Evolutionary conservation across 352 stramenopile genomes (phyloP), one percentile per base, ranked within the genome.

Genomic region (Phytophthora hibernalis): DNA sequence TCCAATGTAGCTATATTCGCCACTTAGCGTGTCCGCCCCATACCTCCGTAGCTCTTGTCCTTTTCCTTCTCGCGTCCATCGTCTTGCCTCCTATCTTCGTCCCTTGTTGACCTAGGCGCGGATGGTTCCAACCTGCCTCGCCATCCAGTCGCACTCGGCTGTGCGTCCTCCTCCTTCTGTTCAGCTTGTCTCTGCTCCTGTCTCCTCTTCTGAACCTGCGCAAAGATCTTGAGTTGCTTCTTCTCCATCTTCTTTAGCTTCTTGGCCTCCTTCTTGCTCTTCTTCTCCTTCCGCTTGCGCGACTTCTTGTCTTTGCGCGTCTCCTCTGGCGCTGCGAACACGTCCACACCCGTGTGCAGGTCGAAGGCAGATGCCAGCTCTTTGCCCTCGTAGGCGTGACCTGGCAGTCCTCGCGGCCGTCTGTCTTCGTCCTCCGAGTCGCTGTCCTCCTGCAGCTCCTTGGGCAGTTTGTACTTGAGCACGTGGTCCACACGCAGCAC

Each of bases 401-500:
- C 91, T 0, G 91, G 91, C 54, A 88, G 61, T 9, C 86, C 86
- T 10, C 84, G 69, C 54, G 44, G 68, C 24, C 61, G 68, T 35
- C 73, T 28, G 18, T 61, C 16, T 4, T 82, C 74, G 15, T 80
- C 73, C 61, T 83, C 70, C 20, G 70, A 79, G 52, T 90, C 83
- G 55, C 96, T 90, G 44, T 87, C 79, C 45, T 95, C 83, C 48
- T 93, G 92, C 16, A 97, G 76, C 56, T 96, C 87, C 64, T 96
- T 96, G 30, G 97, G 97, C 62, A 99, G 82, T 57, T 97, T 92
- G 90, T 99, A 99, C 66, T 98, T 97, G 60, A 99, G 94, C 42
- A 98, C 93, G 79, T 99, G 97, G 86, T 99, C 97, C 38, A 99
- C 95, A 31, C 97, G 84, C 21, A 99, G 72, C 20, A 92, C 95